Conservation (phyloP, 495 filamentous ascomycete genomes). For the Annulohypoxylon bovei region DNA sequence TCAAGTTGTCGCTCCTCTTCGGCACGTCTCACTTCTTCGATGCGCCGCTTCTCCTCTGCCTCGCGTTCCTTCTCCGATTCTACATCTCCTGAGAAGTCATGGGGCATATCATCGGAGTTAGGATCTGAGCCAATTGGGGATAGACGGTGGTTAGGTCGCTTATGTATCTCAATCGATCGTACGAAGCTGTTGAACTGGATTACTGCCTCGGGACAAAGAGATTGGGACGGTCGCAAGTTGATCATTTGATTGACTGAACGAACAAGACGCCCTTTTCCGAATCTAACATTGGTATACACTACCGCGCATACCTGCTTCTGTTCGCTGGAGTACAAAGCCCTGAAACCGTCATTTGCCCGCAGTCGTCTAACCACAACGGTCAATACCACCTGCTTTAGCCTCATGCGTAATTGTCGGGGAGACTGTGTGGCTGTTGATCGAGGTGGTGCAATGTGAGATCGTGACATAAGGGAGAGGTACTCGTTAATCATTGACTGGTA, state of each 20-base stretch:
- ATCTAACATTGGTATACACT: constrained; percentile 26
- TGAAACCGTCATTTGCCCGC: constrained; percentile 11
- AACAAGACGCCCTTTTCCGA: constrained; percentile 14
- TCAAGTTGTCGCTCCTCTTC: background rate
- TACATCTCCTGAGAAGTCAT: background rate
- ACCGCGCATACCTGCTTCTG: constrained; percentile 17
- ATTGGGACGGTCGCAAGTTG: background rate
- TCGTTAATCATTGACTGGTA: constrained; percentile 4
- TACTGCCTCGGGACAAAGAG: constrained; percentile 7
- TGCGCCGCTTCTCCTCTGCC: background rate
- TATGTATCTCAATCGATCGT: no score
- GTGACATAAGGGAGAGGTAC: background rate
- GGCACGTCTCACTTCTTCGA: background rate
- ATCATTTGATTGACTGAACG: constrained; percentile 20
- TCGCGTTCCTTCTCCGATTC: background rate
- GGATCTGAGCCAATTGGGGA: background rate
- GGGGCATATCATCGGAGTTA: background rate
- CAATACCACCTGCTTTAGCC: background rate
- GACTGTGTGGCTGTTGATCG: background rate
- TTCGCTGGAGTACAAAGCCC: constrained; percentile 8
- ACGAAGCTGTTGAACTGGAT: background rate
- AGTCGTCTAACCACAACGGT: constrained; percentile 15
- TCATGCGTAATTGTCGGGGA: background rate
- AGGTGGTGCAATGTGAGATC: background rate
- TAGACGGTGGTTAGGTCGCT: background rate